These are phyloP conservation scores for Carex arenaria DNA, from an alignment of 202 grass and related monocot genomes.

Conservation along the genomic window DNA sequence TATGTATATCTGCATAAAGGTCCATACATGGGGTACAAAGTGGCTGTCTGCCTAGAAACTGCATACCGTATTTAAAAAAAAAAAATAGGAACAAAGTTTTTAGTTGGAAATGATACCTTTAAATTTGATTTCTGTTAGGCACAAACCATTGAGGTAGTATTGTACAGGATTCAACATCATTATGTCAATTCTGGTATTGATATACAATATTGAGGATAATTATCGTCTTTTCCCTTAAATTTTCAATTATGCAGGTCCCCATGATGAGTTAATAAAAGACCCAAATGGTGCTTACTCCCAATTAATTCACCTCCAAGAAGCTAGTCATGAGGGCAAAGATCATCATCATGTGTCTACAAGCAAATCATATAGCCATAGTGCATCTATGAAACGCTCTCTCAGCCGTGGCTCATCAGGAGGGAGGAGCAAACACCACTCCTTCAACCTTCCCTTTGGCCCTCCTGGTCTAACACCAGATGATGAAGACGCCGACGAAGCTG, in stretches of 20 bases:
- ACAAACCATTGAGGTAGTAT: neutral
- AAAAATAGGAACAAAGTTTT: neutral
- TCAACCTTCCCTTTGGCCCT: constrained; percentile 32
- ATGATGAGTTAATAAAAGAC: constrained; percentile 48
- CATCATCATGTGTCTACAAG: constrained; percentile 10
- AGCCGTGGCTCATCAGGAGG: constrained; percentile 49
- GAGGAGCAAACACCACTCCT: constrained; percentile 52
- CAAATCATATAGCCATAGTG: constrained; percentile 56
- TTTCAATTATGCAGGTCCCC: constrained; percentile 41
- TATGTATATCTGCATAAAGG: neutral
- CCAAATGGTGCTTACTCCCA: constrained; percentile 67
- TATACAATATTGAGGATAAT: neutral
- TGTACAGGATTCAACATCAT: neutral
- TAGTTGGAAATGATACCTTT: neutral
- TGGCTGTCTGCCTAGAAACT: neutral
- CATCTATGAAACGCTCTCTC: constrained; percentile 52
- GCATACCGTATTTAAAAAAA: neutral
- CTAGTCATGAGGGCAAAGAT: constrained; percentile 32
- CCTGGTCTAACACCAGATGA: constrained; percentile 32
- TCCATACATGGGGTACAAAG: neutral
- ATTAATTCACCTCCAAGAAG: constrained; percentile 70
- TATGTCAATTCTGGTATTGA: neutral
- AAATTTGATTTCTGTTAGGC: neutral
- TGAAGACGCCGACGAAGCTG: constrained; percentile 14
- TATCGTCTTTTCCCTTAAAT: neutral